Evolutionary conservation across 208 protist genomes (phyloP), one percentile per base, ranked within the genome.

Genomic region (Trypanosoma melophagium): DNA sequence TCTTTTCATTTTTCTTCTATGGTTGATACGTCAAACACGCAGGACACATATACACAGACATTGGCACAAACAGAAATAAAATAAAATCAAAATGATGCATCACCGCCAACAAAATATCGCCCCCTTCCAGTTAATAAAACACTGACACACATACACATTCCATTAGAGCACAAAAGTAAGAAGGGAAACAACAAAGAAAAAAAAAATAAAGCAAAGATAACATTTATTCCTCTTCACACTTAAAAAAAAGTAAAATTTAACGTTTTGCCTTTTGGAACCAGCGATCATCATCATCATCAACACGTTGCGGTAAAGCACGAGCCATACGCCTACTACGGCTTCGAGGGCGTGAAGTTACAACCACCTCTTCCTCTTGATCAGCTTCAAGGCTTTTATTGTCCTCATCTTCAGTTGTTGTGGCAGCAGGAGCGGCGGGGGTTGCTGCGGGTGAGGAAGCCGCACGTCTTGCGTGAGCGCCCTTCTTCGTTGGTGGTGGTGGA

Each of bases 261-360:
- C 65, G 53, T 16, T 55, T 60, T 7, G 55, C 44, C 31, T 62
- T 70, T 51, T 70, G 53, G 24, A 70, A 70, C 65, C 65, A 70
- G 1, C 65, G 65, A 24, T 70, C 62, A 10, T 59, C 65, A 35
- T 62, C 55, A 47, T 62, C 47, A 16, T 28, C 8, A 1, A n/a
- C n/a, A 13, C 24, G 35, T 17, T 52, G 25, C 31, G 35, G 16
- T 21, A 41, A 24, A 9, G 65, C 65, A 24, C 65, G 65, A 16
- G 16, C 28, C 65, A 70, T 70, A 10, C 60, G 60, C 47, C 55
- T 22, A 7, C 55, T 24, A 24, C 65, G 65, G 17, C 22, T 70
- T n/a, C 56, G 53, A 16, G 45, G 16, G n/a, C 55, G 41, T 52
- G 55, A 35, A 10, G 56, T 45, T 24, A 44, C 52, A 22, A 60